Evolutionary conservation across 805 yeast species (phyloP).

Genomic region (Saturnispora gosingensis): DNA sequence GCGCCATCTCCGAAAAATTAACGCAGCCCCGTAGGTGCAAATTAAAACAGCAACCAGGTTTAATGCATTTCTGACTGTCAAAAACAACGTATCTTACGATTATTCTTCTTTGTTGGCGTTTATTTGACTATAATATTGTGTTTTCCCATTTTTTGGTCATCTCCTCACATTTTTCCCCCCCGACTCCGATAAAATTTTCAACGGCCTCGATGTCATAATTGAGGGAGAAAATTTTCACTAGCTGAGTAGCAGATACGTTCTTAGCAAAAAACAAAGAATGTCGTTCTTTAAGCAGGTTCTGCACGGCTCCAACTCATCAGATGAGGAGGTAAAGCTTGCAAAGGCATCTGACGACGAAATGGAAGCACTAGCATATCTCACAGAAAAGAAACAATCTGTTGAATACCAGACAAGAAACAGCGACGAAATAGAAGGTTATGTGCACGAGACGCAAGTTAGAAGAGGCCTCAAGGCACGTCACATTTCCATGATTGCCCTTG

Average conservation of each 20-base stretch:
- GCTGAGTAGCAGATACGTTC: background rate
- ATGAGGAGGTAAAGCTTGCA: background rate
- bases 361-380: background rate
- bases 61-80: no score
- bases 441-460: constrained; percentile 20
- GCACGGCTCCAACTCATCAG: background rate
- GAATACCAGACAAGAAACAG: background rate
- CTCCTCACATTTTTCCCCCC: background rate
- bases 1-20: background rate
- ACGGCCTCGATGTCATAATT: background rate
- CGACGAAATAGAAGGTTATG: constrained; percentile 7
- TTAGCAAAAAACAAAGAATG: background rate
- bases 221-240: background rate
- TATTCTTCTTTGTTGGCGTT: background rate
- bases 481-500: constrained; percentile 64
- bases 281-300: constrained; percentile 2
- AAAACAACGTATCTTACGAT: background rate
- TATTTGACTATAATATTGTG: background rate
- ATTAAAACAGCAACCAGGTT: no score
- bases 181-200: background rate
- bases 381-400: constrained; percentile 2
- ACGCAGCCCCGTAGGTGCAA: background rate
- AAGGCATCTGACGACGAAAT: background rate
- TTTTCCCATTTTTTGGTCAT: background rate
- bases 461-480: constrained; percentile 57